Evolutionary conservation across 257 asterid genomes (phyloP).

Genomic region (Solanum tarapatanum): DNA sequence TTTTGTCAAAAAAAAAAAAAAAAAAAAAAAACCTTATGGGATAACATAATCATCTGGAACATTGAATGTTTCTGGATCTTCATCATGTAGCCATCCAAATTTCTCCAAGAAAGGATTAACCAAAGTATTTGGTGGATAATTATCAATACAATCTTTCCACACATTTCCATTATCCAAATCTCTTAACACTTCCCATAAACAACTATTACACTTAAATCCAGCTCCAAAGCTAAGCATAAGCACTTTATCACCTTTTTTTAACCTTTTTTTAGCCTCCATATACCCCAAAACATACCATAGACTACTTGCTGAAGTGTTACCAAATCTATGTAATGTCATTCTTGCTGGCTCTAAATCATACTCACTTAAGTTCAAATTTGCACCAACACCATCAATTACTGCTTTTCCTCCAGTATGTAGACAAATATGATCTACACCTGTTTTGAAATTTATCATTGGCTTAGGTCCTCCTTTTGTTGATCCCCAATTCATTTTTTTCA

Average conservation of each 20-base stretch:
- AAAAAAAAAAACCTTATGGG: constrained; percentile 17
- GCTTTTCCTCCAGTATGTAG: constrained; percentile 95
- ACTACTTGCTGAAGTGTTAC: constrained; percentile 91
- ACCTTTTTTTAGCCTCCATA: constrained; percentile 76
- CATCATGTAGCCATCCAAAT: constrained; percentile 67
- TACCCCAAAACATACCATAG: constrained; percentile 85
- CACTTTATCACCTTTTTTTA: constrained; percentile 59
- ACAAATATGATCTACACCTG: constrained; percentile 83
- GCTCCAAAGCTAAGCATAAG: constrained; percentile 93
- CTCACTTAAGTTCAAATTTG: constrained; percentile 37
- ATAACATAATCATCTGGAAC: constrained; percentile 61
- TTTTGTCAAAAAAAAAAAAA: not conserved
- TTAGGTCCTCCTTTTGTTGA: constrained; percentile 18
- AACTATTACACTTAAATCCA: constrained; percentile 88
- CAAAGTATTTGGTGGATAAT: constrained; percentile 44
- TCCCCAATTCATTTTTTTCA: constrained; percentile 6
- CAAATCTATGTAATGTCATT: constrained; percentile 90
- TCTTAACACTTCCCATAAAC: constrained; percentile 76
- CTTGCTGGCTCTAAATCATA: constrained; percentile 86
- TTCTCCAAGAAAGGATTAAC: constrained; percentile 68
- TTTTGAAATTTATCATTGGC: constrained; percentile 45
- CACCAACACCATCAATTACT: constrained; percentile 65
- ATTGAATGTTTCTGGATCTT: constrained; percentile 34
- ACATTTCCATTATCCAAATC: constrained; percentile 55
- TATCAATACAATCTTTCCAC: constrained; percentile 48